phyloP scores from a whole-genome alignment of 2,329 filamentous ascomycete genomes.

The Cytospora chrysosperma region DNA sequence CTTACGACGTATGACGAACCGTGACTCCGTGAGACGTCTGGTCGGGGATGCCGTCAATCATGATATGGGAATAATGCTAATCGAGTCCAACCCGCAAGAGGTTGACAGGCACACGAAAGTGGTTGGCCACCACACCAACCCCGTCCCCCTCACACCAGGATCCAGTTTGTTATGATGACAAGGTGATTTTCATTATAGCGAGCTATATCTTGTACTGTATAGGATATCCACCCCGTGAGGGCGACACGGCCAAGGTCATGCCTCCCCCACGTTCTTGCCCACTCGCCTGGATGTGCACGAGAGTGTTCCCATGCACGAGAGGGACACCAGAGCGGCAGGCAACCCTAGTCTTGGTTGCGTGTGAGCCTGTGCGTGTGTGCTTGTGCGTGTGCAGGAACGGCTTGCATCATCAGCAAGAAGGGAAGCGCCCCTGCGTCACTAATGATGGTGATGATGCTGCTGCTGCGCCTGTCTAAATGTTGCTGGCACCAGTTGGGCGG shows the following conservation, averaged over 20 bases:
- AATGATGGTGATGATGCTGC: too few relatives aligned
- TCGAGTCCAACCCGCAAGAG: conserved; percentile 8
- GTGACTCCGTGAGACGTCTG: neutral
- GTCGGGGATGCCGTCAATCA: neutral
- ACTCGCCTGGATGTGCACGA: neutral
- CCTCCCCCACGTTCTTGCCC: conserved; percentile 15
- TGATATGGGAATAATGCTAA: conserved; percentile 4
- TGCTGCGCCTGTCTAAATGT: too few relatives aligned
- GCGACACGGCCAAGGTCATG: neutral
- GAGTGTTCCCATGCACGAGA: conserved; percentile 15
- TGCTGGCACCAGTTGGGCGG: conserved; percentile 13
- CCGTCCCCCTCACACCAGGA: too few relatives aligned
- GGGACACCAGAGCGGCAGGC: conserved; percentile 3
- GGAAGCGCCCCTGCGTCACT: neutral
- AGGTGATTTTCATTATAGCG: neutral
- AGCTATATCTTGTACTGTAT: too few relatives aligned
- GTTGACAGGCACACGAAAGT: too few relatives aligned
- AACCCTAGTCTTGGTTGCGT: conserved; percentile 11
- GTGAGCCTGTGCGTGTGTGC: conserved; percentile 5
- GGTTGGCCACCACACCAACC: too few relatives aligned
- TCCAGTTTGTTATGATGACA: neutral
- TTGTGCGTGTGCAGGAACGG: neutral
- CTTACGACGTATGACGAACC: neutral
- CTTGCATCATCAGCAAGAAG: neutral
- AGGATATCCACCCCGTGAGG: neutral